Percentiles rank a stretch among this genome's conserved stretches.
Evolutionary conservation across 2,329 filamentous ascomycete species (phyloP).

Genomic region (Ophiosphaerella narmari): DNA sequence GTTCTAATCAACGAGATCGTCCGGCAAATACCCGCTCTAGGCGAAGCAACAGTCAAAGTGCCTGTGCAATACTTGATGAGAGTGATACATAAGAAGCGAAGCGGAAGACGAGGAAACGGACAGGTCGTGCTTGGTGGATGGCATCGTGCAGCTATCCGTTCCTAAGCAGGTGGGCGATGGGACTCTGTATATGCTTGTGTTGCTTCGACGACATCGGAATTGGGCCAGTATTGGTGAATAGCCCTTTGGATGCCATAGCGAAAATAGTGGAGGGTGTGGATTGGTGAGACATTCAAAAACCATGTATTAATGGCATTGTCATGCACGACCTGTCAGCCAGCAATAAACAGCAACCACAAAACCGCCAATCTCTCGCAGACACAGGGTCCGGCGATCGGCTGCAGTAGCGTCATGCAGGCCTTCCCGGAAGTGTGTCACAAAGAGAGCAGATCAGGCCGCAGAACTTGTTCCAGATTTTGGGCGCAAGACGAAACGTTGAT

Average conservation of each 20-base stretch:
- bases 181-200: no score
- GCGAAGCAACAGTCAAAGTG: neutral
- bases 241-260: no score
- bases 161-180: no score
- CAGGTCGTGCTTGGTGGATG: no score
- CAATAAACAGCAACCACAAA: constrained; percentile 5
- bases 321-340: constrained; percentile 28
- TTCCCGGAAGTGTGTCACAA: constrained; percentile 24
- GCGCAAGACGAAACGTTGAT: constrained; percentile 32
- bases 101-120: neutral
- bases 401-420: constrained; percentile 34
- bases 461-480: constrained; percentile 26
- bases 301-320: constrained; percentile 9
- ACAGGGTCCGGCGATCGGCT: constrained; percentile 33
- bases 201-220: no score
- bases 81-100: neutral
- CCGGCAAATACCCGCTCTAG: constrained; percentile 1
- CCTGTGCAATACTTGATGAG: neutral
- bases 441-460: constrained; percentile 16
- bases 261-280: constrained; percentile 5
- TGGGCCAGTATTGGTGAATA: no score
- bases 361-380: constrained; percentile 6
- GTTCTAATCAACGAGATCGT: neutral
- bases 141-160: no score
- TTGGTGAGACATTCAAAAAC: constrained; percentile 11